phyloP scores from a whole-genome alignment of 208 protist species.

The Leishmania guyanensis region DNA sequence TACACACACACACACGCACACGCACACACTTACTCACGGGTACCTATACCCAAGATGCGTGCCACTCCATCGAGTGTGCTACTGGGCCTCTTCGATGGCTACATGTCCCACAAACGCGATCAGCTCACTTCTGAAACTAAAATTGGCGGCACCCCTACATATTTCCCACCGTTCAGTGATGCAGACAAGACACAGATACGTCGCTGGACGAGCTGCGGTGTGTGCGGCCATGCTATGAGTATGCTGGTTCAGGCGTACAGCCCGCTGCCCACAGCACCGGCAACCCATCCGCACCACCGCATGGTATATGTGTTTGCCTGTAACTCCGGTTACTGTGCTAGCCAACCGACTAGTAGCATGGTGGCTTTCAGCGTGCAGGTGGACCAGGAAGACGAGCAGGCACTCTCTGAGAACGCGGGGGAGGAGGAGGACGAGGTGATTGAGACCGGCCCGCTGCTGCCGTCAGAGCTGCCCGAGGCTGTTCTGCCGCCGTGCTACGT shows the following conservation, averaged over 20 bases:
- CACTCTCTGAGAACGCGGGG: constrained; percentile 34
- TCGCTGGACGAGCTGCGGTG: constrained; percentile 69
- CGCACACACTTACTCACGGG: background rate
- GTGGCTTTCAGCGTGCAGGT: constrained; percentile 69
- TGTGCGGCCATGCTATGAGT: constrained; percentile 72
- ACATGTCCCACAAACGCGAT: constrained; percentile 59
- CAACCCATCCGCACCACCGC: constrained; percentile 45
- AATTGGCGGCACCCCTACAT: constrained; percentile 65
- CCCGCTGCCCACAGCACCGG: constrained; percentile 45
- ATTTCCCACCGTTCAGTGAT: constrained; percentile 50
- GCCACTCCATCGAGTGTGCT: constrained; percentile 32
- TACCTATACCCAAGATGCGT: background rate
- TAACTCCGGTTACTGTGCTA: constrained; percentile 64
- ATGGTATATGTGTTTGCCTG: constrained; percentile 89
- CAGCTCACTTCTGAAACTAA: constrained; percentile 75
- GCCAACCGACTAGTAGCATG: constrained; percentile 76
- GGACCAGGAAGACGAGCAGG: constrained; percentile 60
- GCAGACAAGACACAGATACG: constrained; percentile 34
- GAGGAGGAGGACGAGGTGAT: constrained; percentile 52
- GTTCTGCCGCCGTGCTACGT: constrained; percentile 74
- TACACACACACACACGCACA: background rate
- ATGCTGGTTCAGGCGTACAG: constrained; percentile 81
- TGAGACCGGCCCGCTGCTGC: constrained; percentile 39
- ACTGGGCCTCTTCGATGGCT: constrained; percentile 80
- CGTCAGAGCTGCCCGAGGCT: constrained; percentile 41